A percentile compares a stretch with the other conserved stretches of the same genome.
Evolutionary conservation across 495 filamentous ascomycete genomes (phyloP).

Genomic region (Hypomontagnella submonticulosa): DNA sequence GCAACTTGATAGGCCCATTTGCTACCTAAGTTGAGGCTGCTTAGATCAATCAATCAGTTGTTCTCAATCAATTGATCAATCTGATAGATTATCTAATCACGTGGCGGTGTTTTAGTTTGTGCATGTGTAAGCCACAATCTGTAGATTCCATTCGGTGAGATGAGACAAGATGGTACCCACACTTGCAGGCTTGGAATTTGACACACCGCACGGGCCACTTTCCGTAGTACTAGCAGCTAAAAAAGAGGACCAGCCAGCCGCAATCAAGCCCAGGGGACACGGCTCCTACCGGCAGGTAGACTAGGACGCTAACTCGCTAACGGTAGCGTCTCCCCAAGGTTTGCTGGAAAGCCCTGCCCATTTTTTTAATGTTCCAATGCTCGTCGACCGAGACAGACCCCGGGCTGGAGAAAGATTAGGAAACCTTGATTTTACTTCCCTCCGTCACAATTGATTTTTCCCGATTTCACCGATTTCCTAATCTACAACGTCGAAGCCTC

Average conservation of each 20-base stretch:
- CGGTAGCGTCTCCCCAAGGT: conserved; percentile 33
- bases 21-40: no score
- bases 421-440: conserved; percentile 39
- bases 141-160: conserved; percentile 1
- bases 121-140: conserved; percentile 10
- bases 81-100: not conserved
- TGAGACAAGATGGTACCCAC: conserved; percentile 15
- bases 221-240: conserved; percentile 10
- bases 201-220: conserved; percentile 10
- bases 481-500: conserved; percentile 26
- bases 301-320: conserved; percentile 42
- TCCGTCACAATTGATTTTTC: conserved; percentile 28
- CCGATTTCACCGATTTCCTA: conserved; percentile 16
- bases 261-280: conserved; percentile 37
- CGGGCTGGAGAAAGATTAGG: conserved; percentile 26
- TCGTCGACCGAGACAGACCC: conserved; percentile 28
- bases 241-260: conserved; percentile 24
- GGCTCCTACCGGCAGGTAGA: conserved; percentile 42
- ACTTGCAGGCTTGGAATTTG: conserved; percentile 14
- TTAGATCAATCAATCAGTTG: no score
- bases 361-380: conserved; percentile 30
- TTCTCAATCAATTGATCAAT: no score
- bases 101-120: conserved; percentile 29
- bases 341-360: conserved; percentile 32
- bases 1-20: no score